Percentiles rank a stretch among this genome's conserved stretches.
phyloP scores from a whole-genome alignment of 305 asterid genomes.

The Fraxinus sp. region DNA sequence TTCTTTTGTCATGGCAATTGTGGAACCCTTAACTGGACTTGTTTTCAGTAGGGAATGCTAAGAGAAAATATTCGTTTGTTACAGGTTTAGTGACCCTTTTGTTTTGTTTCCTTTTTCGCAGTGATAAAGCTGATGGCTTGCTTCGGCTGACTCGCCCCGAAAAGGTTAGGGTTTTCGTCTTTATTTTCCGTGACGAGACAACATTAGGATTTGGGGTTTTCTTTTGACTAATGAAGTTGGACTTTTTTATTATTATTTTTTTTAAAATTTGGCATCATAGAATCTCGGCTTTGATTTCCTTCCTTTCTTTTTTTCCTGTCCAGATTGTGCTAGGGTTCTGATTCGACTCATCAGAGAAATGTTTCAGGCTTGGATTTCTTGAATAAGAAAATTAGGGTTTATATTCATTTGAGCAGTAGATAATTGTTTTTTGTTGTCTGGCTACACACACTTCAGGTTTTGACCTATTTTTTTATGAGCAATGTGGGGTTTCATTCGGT shows the following conservation, averaged over 20 bases:
- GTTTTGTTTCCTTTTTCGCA: not conserved
- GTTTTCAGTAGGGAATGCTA: not conserved
- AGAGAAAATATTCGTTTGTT: not conserved
- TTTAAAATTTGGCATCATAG: not conserved
- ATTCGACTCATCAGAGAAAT: not conserved
- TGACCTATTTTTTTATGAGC: not conserved
- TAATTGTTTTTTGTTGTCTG: conserved; percentile 8
- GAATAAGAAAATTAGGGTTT: conserved; percentile 20
- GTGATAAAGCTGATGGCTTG: conserved; percentile 19
- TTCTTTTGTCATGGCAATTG: not conserved
- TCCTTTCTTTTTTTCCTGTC: not conserved
- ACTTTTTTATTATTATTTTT: not conserved
- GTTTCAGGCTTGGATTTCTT: not conserved
- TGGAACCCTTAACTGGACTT: not conserved
- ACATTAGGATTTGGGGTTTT: conserved; percentile 14
- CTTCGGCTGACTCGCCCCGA: not conserved
- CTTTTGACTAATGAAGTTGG: not conserved
- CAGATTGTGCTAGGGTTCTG: not conserved
- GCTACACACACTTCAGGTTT: conserved; percentile 7
- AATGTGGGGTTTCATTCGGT: not conserved
- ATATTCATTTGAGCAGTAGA: conserved; percentile 10
- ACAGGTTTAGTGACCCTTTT: conserved; percentile 17
- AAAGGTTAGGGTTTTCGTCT: conserved; percentile 9
- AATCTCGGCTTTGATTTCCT: not conserved
- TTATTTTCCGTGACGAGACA: not conserved